Conservation (phyloP, 768 basidiomycete species). For the Hortiboletus flavorubellus region DNA sequence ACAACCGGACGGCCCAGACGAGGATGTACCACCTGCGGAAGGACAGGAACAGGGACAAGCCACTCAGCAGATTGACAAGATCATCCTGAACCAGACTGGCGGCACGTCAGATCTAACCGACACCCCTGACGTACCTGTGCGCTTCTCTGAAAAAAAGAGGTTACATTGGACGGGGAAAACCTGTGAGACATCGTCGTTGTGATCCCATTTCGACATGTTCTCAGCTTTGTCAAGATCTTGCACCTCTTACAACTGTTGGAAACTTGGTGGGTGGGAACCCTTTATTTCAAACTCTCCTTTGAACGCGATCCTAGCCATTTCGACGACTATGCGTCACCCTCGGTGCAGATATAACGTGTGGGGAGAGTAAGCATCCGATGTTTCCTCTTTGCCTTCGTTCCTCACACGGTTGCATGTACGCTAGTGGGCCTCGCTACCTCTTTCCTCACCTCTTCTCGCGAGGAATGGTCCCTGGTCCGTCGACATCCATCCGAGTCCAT, state of each 20-base stretch:
- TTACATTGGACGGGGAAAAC: constrained; percentile 85
- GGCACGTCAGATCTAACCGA: constrained; percentile 41
- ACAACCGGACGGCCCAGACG: constrained; percentile 8
- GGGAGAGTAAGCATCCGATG: constrained; percentile 62
- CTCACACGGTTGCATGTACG: neutral
- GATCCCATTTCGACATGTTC: constrained; percentile 27
- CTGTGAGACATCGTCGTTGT: constrained; percentile 45
- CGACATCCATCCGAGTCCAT: constrained; percentile 82
- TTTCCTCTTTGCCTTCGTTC: neutral
- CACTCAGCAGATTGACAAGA: constrained; percentile 5
- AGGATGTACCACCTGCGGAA: constrained; percentile 7
- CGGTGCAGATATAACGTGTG: constrained; percentile 93
- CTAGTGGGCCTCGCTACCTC: constrained; percentile 91
- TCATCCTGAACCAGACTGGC: constrained; percentile 36
- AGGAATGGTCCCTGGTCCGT: constrained; percentile 93
- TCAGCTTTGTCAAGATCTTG: constrained; percentile 43
- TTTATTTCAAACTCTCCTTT: neutral
- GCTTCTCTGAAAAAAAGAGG: constrained; percentile 82
- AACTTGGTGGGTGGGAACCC: constrained; percentile 59
- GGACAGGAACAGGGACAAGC: constrained; percentile 14
- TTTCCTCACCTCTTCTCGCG: constrained; percentile 81
- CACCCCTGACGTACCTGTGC: constrained; percentile 63
- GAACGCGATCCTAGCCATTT: constrained; percentile 63
- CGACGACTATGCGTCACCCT: constrained; percentile 81
- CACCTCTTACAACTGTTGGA: constrained; percentile 91